phyloP scores from a whole-genome alignment of 2,329 filamentous ascomycete species.

The Sclerotinia nivalis region DNA sequence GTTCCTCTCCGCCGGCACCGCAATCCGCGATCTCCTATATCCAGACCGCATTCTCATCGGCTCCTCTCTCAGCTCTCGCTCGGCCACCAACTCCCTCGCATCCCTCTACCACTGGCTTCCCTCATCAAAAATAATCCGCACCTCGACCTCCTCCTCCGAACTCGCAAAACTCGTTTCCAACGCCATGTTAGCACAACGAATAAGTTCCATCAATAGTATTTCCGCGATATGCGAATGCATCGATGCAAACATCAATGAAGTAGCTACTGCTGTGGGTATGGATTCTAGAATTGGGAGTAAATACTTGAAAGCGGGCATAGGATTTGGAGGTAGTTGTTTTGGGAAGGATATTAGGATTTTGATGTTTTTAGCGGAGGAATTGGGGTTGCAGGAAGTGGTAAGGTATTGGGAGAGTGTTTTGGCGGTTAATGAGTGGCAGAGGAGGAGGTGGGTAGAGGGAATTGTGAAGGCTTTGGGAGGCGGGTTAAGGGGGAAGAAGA shows the following conservation, averaged over 20 bases:
- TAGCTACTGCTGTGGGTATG: conserved; percentile 65
- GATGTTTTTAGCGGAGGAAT: conserved; percentile 69
- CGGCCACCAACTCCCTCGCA: conserved; percentile 63
- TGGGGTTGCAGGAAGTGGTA: conserved; percentile 69
- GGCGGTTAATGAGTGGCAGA: conserved; percentile 75
- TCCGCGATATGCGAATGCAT: conserved; percentile 78
- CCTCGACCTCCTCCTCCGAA: conserved; percentile 77
- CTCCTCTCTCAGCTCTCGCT: conserved; percentile 47
- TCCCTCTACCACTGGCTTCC: conserved; percentile 74
- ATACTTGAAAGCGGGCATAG: conserved; percentile 73
- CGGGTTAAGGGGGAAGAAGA: conserved; percentile 68
- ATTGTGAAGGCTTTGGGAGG: conserved; percentile 68
- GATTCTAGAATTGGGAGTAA: conserved; percentile 71
- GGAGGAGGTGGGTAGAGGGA: conserved; percentile 65
- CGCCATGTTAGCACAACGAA: conserved; percentile 76
- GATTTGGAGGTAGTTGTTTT: conserved; percentile 81
- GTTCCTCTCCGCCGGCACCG: conserved; percentile 77
- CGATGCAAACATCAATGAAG: conserved; percentile 73
- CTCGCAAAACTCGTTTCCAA: conserved; percentile 78
- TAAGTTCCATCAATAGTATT: conserved; percentile 79
- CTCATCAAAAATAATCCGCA: conserved; percentile 64
- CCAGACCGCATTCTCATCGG: conserved; percentile 78
- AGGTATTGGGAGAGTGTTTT: conserved; percentile 75
- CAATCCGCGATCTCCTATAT: conserved; percentile 67
- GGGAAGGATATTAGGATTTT: conserved; percentile 77